Base-by-base conservation (phyloP, 768 basidiomycete genomes). In the Rhodotorula babjevae region DNA sequence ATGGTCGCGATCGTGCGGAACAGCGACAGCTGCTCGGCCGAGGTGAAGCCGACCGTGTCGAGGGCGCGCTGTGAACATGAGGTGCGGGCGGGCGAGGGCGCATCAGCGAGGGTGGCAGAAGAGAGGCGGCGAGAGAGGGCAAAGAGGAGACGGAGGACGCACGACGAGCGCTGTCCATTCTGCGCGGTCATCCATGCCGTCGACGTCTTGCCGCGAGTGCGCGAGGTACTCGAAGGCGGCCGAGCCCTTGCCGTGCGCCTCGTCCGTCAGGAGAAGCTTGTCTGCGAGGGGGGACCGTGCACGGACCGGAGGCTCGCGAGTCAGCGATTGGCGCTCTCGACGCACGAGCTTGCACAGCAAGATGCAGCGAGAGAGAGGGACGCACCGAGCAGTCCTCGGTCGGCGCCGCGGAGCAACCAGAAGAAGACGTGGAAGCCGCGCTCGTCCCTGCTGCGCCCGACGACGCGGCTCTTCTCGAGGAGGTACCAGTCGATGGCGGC, bases 401-500 rank as follows among this genome's bases (percentile, higher is more conserved):
- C 85, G 25, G 85, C 87, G n/a, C 90, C 90, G 44, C 88, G 87
- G 79, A 99, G 84, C 42, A 98, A 78, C 82, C 97, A 93, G 81
- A 98, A 99, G 81, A 99, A 98, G 4, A 98, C 91, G 80, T 98
- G 96, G 79, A 98, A 99, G 79, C 87, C 90, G 47, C 96, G 85
- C 82, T 99, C 96, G 0, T 90, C 91, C 69, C 89, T 88, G 73
- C 87, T 91, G 65, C 96, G 84, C 53, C 87, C 87, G 15, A 95
- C 92, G 5, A 99, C 95, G 74, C 96, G 84, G 79, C 92, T 94
- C 85, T 99, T 99, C 84, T 99, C 96, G 68, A 99, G 83, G 44
- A 99, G 84, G 80, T 99, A 99, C 96, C 96, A 98, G 80, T 99
- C 94, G 71, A 98, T 93, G 79, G 93, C 97, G 36, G 96, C 96